Conservation (phyloP, 306 rosid species). For the Malus asiatica region DNA sequence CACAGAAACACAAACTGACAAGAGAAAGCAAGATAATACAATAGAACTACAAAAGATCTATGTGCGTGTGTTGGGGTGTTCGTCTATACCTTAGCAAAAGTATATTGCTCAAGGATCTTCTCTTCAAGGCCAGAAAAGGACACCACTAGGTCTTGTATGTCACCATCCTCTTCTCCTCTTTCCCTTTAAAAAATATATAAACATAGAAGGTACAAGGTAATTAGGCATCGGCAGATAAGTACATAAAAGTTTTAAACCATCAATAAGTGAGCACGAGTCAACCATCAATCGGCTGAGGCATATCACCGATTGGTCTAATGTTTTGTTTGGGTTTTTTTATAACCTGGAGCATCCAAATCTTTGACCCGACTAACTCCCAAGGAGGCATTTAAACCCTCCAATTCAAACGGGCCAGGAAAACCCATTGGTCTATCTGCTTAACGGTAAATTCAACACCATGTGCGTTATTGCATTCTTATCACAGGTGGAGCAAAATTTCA, state of each 20-base stretch:
- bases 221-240: constrained; percentile 16
- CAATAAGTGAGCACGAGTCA: constrained; percentile 4
- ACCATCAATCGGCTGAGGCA: constrained; percentile 2
- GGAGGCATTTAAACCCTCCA: background rate
- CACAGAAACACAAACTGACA: background rate
- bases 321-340: background rate
- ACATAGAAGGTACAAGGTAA: constrained; percentile 20
- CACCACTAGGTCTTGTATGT: constrained; percentile 62
- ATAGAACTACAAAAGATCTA: background rate
- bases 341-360: background rate
- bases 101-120: constrained; percentile 91
- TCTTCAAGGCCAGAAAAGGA: constrained; percentile 83
- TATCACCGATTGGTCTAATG: background rate
- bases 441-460: background rate
- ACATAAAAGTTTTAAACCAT: constrained; percentile 9
- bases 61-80: background rate
- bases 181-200: constrained; percentile 38
- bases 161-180: constrained; percentile 74
- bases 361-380: background rate
- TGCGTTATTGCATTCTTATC: background rate
- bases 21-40: background rate
- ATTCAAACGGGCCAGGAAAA: background rate
- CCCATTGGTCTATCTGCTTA: background rate
- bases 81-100: constrained; percentile 82
- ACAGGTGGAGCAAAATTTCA: background rate